Percentiles rank a stretch among this genome's conserved stretches.
phyloP scores from a whole-genome alignment of 2,329 filamentous ascomycete species.

The Leptoxyphium fumago region DNA sequence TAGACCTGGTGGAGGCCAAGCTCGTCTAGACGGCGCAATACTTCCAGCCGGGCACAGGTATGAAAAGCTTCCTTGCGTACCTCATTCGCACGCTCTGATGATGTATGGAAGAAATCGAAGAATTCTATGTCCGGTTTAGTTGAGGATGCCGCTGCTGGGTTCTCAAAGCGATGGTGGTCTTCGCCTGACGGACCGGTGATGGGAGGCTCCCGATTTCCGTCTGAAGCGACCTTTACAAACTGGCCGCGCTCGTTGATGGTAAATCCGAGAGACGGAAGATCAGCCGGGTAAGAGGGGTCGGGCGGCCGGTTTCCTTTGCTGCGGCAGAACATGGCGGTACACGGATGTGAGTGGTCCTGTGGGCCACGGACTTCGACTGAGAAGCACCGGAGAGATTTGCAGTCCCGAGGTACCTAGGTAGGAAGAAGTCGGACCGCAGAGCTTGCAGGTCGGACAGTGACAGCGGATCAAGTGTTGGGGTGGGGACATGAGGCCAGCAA shows the following conservation, averaged over 20 bases:
- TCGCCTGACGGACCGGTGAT: too few species aligned
- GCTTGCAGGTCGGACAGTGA: too few species aligned
- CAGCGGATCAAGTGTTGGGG: too few species aligned
- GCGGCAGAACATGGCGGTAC: slow-evolving; percentile 56
- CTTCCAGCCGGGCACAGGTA: slow-evolving; percentile 12
- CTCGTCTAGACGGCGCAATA: slow-evolving; percentile 6
- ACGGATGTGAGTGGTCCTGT: too few species aligned
- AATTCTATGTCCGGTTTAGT: slow-evolving; percentile 26
- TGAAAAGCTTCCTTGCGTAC: slow-evolving; percentile 57
- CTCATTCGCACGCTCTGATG: slow-evolving; percentile 63
- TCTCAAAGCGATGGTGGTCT: too few species aligned
- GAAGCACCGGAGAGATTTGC: too few species aligned
- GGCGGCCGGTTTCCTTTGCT: slow-evolving; percentile 52
- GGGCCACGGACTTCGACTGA: too few species aligned
- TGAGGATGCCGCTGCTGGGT: too few species aligned
- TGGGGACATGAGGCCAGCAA: too few species aligned
- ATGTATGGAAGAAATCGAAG: slow-evolving; percentile 61
- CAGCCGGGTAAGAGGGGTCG: slow-evolving; percentile 50
- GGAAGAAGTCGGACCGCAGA: too few species aligned
- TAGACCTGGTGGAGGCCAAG: slow-evolving; percentile 10
- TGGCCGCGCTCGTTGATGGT: slow-evolving; percentile 8
- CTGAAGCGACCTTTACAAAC: slow-evolving; percentile 5
- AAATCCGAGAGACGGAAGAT: slow-evolving; percentile 60
- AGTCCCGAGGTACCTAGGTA: too few species aligned
- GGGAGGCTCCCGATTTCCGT: slow-evolving; percentile 28